Conservation (phyloP, 2,329 filamentous ascomycete genomes). For the Teratosphaeria destructans region DNA sequence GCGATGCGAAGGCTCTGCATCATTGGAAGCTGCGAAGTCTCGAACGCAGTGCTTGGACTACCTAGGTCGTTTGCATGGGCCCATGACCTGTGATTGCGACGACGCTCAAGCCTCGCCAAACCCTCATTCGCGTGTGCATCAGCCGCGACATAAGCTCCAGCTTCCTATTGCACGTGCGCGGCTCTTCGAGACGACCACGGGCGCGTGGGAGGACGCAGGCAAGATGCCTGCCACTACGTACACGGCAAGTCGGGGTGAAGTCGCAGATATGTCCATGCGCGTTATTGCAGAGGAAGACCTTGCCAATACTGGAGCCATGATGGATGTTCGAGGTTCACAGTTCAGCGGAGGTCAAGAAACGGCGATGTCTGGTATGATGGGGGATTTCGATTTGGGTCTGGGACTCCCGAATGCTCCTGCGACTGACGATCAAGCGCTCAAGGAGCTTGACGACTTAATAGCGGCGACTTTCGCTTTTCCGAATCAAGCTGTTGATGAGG, state of each 20-base stretch:
- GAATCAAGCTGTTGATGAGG: background rate
- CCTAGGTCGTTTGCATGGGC: background rate
- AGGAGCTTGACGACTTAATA: conserved; percentile 15
- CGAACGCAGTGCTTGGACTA: background rate
- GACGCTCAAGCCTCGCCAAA: background rate
- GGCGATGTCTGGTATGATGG: background rate
- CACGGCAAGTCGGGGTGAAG: conserved; percentile 1
- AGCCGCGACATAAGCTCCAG: conserved; percentile 18
- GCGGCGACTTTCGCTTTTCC: conserved; percentile 7
- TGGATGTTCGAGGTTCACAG: conserved; percentile 19
- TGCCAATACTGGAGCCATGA: conserved; percentile 20
- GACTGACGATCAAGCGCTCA: conserved; percentile 9
- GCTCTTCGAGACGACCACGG: conserved; percentile 20
- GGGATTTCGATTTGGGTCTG: background rate
- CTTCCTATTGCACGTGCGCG: conserved; percentile 17
- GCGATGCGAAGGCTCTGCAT: background rate
- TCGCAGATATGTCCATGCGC: background rate
- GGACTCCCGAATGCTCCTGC: background rate
- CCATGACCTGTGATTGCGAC: background rate
- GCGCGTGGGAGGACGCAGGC: conserved; percentile 20
- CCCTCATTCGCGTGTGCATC: conserved; percentile 3
- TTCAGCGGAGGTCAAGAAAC: conserved; percentile 12
- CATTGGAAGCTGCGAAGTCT: background rate
- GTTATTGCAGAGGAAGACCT: conserved; percentile 6
- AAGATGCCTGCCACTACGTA: conserved; percentile 16